Percentiles rank a stretch among this genome's conserved stretches.
Evolutionary conservation across 306 rosid genomes (phyloP).

Genomic region (Trifolium repens): DNA sequence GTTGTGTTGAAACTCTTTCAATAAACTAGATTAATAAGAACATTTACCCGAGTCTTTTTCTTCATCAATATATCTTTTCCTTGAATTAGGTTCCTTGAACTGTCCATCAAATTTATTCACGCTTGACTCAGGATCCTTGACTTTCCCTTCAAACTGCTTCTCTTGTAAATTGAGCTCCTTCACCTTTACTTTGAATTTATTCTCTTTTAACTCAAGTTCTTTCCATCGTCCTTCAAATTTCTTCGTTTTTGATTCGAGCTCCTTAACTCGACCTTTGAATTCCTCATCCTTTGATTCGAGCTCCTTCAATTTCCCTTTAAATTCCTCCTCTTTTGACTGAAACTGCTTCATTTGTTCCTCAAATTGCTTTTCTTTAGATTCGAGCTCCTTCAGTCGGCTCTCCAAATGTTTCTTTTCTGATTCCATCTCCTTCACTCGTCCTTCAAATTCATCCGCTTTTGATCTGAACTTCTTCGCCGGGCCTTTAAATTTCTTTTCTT

Average conservation of each 20-base stretch:
- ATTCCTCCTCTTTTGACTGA: no score
- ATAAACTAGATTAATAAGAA: background rate
- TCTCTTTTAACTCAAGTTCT: background rate
- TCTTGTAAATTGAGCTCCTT: conserved; percentile 20
- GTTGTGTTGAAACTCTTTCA: background rate
- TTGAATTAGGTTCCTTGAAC: background rate
- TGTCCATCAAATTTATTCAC: background rate
- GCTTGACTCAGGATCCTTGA: background rate
- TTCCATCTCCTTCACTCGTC: no score
- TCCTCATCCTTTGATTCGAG: background rate
- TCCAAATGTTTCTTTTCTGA: background rate
- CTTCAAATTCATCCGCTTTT: no score
- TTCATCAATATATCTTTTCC: background rate
- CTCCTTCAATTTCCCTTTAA: background rate
- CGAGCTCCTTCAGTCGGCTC: background rate
- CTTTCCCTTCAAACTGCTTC: conserved; percentile 6
- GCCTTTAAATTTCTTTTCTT: no score
- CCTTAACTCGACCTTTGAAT: background rate
- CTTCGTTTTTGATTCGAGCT: background rate
- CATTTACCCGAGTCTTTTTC: background rate
- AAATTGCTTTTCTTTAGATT: no score
- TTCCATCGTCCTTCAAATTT: conserved; percentile 5
- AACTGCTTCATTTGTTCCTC: background rate
- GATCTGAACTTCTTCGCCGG: no score
- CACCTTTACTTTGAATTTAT: conserved; percentile 31